Evolutionary conservation across 2,329 filamentous ascomycete species (phyloP).

Genomic region (Diaporthe vaccinii): DNA sequence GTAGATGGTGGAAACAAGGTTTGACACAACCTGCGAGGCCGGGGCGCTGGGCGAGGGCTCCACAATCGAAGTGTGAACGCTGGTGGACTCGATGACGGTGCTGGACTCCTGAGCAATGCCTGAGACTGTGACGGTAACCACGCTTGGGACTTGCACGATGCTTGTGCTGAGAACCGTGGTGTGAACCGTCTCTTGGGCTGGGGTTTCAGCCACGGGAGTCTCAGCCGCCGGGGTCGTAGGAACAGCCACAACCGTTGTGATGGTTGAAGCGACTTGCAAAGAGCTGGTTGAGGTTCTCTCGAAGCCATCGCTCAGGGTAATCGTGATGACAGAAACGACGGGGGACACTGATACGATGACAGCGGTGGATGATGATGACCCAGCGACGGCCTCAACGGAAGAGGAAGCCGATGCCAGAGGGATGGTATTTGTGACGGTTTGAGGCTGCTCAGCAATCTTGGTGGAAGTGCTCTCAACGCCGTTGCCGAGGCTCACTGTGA

Average conservation of each 20-base stretch:
- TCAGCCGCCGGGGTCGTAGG: slow-evolving; percentile 1
- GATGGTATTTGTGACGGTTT: neutral
- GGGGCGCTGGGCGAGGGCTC: neutral
- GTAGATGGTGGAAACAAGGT: slow-evolving; percentile 22
- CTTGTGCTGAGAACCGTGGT: slow-evolving; percentile 31
- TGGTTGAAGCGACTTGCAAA: slow-evolving; percentile 27
- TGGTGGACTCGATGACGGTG: slow-evolving; percentile 35
- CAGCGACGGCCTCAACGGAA: slow-evolving; percentile 14
- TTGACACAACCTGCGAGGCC: slow-evolving; percentile 12
- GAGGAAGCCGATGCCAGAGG: slow-evolving; percentile 18
- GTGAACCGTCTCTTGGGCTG: neutral
- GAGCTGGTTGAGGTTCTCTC: slow-evolving; percentile 35
- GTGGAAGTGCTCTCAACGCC: slow-evolving; percentile 25
- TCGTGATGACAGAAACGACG: slow-evolving; percentile 32
- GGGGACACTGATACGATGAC: slow-evolving; percentile 31
- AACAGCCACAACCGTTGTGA: slow-evolving; percentile 22
- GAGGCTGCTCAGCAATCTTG: slow-evolving; percentile 5
- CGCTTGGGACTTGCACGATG: slow-evolving; percentile 34
- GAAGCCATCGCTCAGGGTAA: slow-evolving; percentile 32
- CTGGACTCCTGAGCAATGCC: slow-evolving; percentile 32
- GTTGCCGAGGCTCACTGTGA: slow-evolving; percentile 8
- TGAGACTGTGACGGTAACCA: slow-evolving; percentile 33
- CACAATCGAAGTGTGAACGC: slow-evolving; percentile 20
- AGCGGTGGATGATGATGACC: slow-evolving; percentile 10
- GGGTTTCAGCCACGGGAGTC: slow-evolving; percentile 12